Conservation (phyloP, 2,329 filamentous ascomycete genomes). For the Emmonsiellopsis sp. region DNA sequence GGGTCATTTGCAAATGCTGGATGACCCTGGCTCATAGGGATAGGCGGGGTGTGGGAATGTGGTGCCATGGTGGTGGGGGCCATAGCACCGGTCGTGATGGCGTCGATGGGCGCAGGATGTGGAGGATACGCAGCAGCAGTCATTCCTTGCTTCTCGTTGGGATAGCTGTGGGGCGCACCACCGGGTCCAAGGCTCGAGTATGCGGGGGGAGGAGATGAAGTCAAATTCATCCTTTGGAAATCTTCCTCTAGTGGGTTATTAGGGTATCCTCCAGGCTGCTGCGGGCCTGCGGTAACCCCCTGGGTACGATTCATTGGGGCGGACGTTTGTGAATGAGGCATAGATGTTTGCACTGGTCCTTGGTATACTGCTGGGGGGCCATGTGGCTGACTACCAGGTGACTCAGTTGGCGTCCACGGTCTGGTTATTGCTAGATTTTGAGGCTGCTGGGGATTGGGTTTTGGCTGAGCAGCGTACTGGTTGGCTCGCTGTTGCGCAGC, state of each 20-base stretch:
- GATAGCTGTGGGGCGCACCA: conserved; percentile 48
- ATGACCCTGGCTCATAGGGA: conserved; percentile 47
- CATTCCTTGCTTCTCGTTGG: conserved; percentile 61
- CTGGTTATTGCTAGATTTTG: conserved; percentile 38
- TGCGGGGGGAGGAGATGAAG: conserved; percentile 83
- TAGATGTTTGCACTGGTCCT: conserved; percentile 50
- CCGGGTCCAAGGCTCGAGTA: conserved; percentile 77
- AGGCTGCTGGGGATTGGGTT: conserved; percentile 15
- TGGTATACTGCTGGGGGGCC: conserved; percentile 89
- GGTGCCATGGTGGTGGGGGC: conserved; percentile 15
- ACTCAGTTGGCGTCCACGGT: conserved; percentile 93
- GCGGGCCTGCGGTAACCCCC: conserved; percentile 14
- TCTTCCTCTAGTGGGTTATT: conserved; percentile 74
- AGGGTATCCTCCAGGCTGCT: conserved; percentile 35
- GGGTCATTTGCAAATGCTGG: conserved; percentile 86
- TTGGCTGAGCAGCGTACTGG: conserved; percentile 54
- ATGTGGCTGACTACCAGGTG: conserved; percentile 74
- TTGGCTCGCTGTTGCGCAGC: conserved; percentile 71
- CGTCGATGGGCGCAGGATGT: conserved; percentile 15
- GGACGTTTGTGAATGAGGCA: conserved; percentile 27
- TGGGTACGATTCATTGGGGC: conserved; percentile 17
- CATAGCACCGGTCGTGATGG: conserved; percentile 12
- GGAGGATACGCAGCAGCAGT: neutral
- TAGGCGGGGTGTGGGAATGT: conserved; percentile 15
- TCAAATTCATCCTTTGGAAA: conserved; percentile 69